Evolutionary conservation across 1,139 yeast species (phyloP).

Genomic region (Kodamaea arcana): DNA sequence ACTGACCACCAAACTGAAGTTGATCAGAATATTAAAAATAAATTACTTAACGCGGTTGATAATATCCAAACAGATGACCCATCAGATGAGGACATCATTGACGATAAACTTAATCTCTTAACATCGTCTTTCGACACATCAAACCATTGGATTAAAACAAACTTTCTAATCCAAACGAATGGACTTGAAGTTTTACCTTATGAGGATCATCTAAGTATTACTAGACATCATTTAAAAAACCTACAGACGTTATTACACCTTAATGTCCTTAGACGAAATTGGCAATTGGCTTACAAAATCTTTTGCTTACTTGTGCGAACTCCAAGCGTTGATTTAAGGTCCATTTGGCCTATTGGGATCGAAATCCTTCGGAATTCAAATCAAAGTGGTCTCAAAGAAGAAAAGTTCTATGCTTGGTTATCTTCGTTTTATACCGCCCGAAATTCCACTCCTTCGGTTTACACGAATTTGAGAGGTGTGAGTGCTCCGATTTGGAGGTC

Average conservation of each 20-base stretch:
- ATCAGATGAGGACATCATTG: conserved; percentile 8
- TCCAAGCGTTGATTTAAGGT: conserved; percentile 47
- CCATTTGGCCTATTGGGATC: conserved; percentile 59
- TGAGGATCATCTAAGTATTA: conserved; percentile 7
- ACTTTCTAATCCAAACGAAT: conserved; percentile 20
- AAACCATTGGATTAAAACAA: conserved; percentile 19
- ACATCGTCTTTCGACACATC: conserved; percentile 19
- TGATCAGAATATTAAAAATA: too few relatives aligned
- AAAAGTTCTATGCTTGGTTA: conserved; percentile 34
- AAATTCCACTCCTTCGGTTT: not conserved
- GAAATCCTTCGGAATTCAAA: conserved; percentile 25
- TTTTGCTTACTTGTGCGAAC: conserved; percentile 47
- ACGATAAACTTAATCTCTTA: conserved; percentile 3
- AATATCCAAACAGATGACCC: too few relatives aligned
- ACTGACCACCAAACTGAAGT: too few relatives aligned
- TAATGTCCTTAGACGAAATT: conserved; percentile 42
- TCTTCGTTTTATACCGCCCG: conserved; percentile 21
- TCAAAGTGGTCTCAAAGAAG: conserved; percentile 16
- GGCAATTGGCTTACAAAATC: conserved; percentile 52
- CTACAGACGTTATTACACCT: conserved; percentile 32
- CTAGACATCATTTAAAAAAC: conserved; percentile 27
- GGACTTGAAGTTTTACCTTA: conserved; percentile 33
- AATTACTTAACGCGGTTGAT: too few relatives aligned
- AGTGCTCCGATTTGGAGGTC: conserved; percentile 40
- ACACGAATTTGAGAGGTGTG: conserved; percentile 8